Evolutionary conservation across 768 basidiomycete genomes (phyloP), one percentile per base, ranked within the genome.

Genomic region (Hemileccinum impolitum): DNA sequence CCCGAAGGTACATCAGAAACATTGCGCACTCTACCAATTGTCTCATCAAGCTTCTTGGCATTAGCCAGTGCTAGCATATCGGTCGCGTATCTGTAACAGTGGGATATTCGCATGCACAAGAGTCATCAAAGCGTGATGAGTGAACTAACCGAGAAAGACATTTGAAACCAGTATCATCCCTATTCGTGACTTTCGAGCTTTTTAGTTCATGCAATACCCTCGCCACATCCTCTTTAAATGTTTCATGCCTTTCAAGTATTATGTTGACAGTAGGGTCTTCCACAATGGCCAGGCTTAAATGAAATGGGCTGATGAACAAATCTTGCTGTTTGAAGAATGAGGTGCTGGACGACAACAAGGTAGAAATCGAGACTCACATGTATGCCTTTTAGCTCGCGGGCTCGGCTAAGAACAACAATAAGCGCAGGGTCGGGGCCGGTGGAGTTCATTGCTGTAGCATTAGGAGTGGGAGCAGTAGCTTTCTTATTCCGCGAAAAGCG

Each of bases 51-150:
- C 43, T 45, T 50, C 6, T 37, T 35, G 6, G 19, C 26, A 19
- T 39, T 43, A 23, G 49, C 49, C 43, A 50, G 36, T 19, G 43
- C 49, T 31, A 50, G 31, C 49, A 50, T 50, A 28, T 50, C 49
- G 21, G 31, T 41, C 4, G 49, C 43, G 17, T 26, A 50, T 31
- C 49, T 50, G n/a, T 43, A 19, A 44, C 35, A 35, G 25, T 25
- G 13, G 13, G 19, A 36, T 17, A 13, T 23, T 23, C 23, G 6
- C 23, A 6, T 6, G 3, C 23, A 23, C 23, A 23, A 23, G 23
- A 23, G 23, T 23, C 39, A 12, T 26, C 26, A 42, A 36, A 15
- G 3, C 34, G 10, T 26, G 39, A 21, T 8, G 15, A 8, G 18
- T 6, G n/a, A 41, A 41, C 49, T 50, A 17, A 50, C 49, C 36